These are phyloP conservation scores for Phyllosticta paracitricarpa DNA, from an alignment of 2,329 filamentous ascomycete genomes.

Conservation along the genomic window DNA sequence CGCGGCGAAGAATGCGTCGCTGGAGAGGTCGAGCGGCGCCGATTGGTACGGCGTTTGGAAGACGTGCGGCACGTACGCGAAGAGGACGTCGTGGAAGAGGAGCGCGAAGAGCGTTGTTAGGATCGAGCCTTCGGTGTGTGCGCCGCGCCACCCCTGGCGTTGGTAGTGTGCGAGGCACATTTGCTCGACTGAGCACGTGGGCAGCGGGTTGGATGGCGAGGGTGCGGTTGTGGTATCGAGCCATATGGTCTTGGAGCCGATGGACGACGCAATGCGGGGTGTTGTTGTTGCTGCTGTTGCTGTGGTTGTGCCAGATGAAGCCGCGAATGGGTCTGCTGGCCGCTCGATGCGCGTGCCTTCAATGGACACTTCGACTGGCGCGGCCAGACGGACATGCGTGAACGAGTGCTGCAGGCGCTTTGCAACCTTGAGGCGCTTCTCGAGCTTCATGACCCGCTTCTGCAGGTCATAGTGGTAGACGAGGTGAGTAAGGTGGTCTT, in stretches of 20 bases:
- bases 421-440: constrained; percentile 71
- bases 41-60: constrained; percentile 95
- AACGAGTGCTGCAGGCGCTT: constrained; percentile 89
- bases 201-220: constrained; percentile 46
- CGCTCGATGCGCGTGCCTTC: constrained; percentile 69
- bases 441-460: constrained; percentile 84
- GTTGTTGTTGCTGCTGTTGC: no score
- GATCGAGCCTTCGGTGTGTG: constrained; percentile 85
- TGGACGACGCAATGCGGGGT: constrained; percentile 14
- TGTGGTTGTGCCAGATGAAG: constrained; percentile 11
- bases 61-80: constrained; percentile 88
- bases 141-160: constrained; percentile 80
- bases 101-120: constrained; percentile 75
- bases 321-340: constrained; percentile 26
- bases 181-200: constrained; percentile 78
- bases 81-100: constrained; percentile 87
- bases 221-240: constrained; percentile 43
- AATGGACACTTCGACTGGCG: constrained; percentile 64
- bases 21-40: constrained; percentile 84
- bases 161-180: constrained; percentile 91
- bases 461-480: constrained; percentile 93
- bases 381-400: constrained; percentile 67
- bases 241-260: constrained; percentile 68
- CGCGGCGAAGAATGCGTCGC: constrained; percentile 80
- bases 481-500: constrained; percentile 81